Conservation (phyloP, 2,329 filamentous ascomycete genomes). For the Talaromyces funiculosus region DNA sequence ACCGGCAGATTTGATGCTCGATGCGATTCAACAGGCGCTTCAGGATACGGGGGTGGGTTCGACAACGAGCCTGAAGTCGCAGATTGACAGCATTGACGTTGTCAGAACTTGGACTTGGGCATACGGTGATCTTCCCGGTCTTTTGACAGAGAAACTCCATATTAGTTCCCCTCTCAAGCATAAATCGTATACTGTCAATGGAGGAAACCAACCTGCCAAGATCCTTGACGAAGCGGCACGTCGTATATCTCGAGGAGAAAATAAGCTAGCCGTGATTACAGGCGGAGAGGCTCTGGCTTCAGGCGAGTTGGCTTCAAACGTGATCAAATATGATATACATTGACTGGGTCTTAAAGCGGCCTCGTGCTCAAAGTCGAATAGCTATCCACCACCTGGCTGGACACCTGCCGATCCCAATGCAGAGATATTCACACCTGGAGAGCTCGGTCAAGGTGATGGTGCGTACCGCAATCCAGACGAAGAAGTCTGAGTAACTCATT, state of each 20-base stretch:
- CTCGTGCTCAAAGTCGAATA: slow-evolving; percentile 47
- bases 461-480: slow-evolving; percentile 14
- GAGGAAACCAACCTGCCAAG: slow-evolving; percentile 58
- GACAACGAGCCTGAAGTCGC: slow-evolving; percentile 33
- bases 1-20: slow-evolving; percentile 54
- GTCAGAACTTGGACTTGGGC: slow-evolving; percentile 61
- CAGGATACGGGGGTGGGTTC: slow-evolving; percentile 42
- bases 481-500: background rate
- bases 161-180: slow-evolving; percentile 40
- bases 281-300: slow-evolving; percentile 62
- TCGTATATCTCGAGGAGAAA: slow-evolving; percentile 50
- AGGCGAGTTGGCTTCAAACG: slow-evolving; percentile 25
- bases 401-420: slow-evolving; percentile 45
- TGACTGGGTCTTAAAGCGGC: slow-evolving; percentile 38
- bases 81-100: slow-evolving; percentile 55
- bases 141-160: slow-evolving; percentile 48
- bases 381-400: slow-evolving; percentile 58
- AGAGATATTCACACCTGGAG: slow-evolving; percentile 49
- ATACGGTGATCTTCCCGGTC: slow-evolving; percentile 54
- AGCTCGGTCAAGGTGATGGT: slow-evolving; percentile 40
- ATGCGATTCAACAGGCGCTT: slow-evolving; percentile 50
- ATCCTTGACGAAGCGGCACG: slow-evolving; percentile 60
- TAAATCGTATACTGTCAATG: slow-evolving; percentile 52
- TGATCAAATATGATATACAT: slow-evolving; percentile 11
- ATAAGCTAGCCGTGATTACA: slow-evolving; percentile 53